Evolutionary conservation across 306 rosid species (phyloP).

Genomic region (Mimosa pudica): DNA sequence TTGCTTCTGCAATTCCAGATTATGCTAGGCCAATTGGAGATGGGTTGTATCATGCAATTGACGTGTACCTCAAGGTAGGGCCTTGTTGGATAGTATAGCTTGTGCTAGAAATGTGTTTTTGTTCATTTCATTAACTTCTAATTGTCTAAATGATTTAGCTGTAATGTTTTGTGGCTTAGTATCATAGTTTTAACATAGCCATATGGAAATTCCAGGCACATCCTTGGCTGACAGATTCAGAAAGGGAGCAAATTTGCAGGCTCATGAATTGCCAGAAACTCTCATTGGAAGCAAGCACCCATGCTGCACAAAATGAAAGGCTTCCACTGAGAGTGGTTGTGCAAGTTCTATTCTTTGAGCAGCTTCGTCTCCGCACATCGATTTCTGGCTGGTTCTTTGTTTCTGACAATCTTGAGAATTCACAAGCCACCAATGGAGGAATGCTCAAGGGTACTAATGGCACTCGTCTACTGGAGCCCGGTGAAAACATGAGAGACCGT

Average conservation of each 20-base stretch:
- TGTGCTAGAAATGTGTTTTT: slow-evolving; percentile 11
- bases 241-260: slow-evolving; percentile 84
- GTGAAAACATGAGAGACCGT: slow-evolving; percentile 62
- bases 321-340: slow-evolving; percentile 80
- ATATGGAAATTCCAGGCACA: slow-evolving; percentile 61
- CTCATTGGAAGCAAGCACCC: slow-evolving; percentile 82
- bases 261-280: slow-evolving; percentile 85
- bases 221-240: slow-evolving; percentile 82
- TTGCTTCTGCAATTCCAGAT: slow-evolving; percentile 79
- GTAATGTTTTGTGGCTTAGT: background rate
- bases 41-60: slow-evolving; percentile 80
- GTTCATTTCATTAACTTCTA: background rate
- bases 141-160: slow-evolving; percentile 13
- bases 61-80: slow-evolving; percentile 84
- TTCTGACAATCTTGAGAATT: slow-evolving; percentile 66
- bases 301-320: slow-evolving; percentile 87
- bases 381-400: slow-evolving; percentile 85
- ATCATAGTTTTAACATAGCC: slow-evolving; percentile 25
- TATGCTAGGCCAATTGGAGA: slow-evolving; percentile 81
- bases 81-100: slow-evolving; percentile 16
- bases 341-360: slow-evolving; percentile 83
- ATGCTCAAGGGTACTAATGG: slow-evolving; percentile 40
- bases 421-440: slow-evolving; percentile 50
- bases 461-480: slow-evolving; percentile 36
- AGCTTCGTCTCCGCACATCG: slow-evolving; percentile 85